Conservation (phyloP, 129 eudicot species). For the Helianthus tuberosus region DNA sequence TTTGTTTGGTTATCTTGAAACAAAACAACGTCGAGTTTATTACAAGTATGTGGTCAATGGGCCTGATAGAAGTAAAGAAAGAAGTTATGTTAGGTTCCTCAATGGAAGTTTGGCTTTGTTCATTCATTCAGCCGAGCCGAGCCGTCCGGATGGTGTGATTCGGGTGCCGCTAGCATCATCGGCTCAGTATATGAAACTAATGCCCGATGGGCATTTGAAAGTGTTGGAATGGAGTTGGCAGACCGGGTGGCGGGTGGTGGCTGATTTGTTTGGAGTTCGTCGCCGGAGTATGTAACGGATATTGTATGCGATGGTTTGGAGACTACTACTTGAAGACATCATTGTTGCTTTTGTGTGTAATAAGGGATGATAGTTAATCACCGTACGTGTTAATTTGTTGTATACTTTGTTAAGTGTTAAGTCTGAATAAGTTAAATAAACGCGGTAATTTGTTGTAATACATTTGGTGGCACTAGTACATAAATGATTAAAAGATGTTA, state of each 20-base stretch:
- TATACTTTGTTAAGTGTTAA: background rate
- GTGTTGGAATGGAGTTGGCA: constrained; percentile 47
- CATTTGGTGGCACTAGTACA: too few species aligned
- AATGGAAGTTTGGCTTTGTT: constrained; percentile 45
- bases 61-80: constrained; percentile 13
- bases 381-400: constrained; percentile 7
- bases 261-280: constrained; percentile 41
- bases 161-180: constrained; percentile 29
- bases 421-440: background rate
- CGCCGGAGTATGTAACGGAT: background rate
- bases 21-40: constrained; percentile 35
- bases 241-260: constrained; percentile 43
- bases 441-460: too few species aligned
- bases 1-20: constrained; percentile 29
- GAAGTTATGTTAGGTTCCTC: constrained; percentile 33
- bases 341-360: background rate
- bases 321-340: background rate
- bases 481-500: too few species aligned
- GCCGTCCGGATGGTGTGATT: constrained; percentile 35
- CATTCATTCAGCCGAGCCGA: constrained; percentile 38
- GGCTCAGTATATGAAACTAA: constrained; percentile 50
- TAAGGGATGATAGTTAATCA: background rate
- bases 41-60: constrained; percentile 19
- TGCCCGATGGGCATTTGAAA: constrained; percentile 45
- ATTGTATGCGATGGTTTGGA: background rate